Conservation (phyloP, 1,139 yeast genomes). For the Sugiyamaella pinicola region DNA sequence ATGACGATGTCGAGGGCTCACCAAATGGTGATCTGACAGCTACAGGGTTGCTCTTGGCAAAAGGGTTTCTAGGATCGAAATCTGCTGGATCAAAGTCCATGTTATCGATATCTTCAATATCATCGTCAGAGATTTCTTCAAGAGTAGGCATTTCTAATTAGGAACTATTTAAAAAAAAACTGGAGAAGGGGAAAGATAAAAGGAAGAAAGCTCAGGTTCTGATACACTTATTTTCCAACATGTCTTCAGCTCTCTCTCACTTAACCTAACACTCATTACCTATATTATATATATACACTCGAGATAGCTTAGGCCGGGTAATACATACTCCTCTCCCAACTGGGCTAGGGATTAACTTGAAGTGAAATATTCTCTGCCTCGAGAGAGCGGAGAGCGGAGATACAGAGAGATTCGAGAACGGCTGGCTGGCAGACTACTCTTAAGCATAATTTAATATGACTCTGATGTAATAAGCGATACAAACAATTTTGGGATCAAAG, state of each 20-base stretch:
- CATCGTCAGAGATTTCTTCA: conserved; percentile 75
- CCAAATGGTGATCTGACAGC: conserved; percentile 29
- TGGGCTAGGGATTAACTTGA: too few species aligned
- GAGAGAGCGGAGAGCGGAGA: too few species aligned
- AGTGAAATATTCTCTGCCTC: too few species aligned
- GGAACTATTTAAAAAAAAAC: background rate
- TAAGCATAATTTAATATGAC: too few species aligned
- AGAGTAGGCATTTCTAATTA: conserved; percentile 61
- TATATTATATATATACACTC: background rate
- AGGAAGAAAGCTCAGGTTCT: too few species aligned
- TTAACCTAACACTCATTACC: background rate
- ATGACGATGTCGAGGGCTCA: conserved; percentile 20
- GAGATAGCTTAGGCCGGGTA: conserved; percentile 2
- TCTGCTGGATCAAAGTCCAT: conserved; percentile 92
- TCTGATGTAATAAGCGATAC: too few species aligned
- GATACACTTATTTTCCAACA: too few species aligned
- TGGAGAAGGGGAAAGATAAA: too few species aligned
- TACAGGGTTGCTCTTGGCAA: conserved; percentile 35
- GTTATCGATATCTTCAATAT: conserved; percentile 77
- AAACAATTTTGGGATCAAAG: too few species aligned
- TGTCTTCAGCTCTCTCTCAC: too few species aligned
- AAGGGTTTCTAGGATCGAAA: conserved; percentile 65
- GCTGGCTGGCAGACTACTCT: too few species aligned
- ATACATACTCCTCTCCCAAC: background rate
- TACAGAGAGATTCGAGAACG: too few species aligned